Evolutionary conservation across 1,284 basidiomycete genomes (phyloP).

Genomic region (Tremellales sp.): DNA sequence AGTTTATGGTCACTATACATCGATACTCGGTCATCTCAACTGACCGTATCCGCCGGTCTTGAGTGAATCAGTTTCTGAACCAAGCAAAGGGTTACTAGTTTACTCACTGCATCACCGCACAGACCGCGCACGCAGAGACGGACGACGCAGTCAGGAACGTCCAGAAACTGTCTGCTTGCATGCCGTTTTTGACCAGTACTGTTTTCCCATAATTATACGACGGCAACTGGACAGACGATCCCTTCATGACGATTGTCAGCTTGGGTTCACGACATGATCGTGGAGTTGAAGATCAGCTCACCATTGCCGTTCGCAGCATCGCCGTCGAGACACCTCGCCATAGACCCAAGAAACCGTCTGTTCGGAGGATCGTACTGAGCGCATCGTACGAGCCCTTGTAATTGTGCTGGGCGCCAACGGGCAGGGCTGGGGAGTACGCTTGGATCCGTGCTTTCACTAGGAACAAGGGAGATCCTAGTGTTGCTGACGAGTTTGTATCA

Average conservation of each 20-base stretch:
- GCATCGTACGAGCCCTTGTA: slow-evolving; percentile 83
- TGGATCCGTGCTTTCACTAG: slow-evolving; percentile 97
- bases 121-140: slow-evolving; percentile 66
- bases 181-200: slow-evolving; percentile 63
- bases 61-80: slow-evolving; percentile 1
- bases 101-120: slow-evolving; percentile 78
- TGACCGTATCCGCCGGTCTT: slow-evolving; percentile 35
- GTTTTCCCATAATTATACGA: slow-evolving; percentile 91
- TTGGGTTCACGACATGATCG: not conserved
- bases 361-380: slow-evolving; percentile 68
- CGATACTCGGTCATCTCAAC: slow-evolving; percentile 3
- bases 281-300: slow-evolving; percentile 51
- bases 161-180: slow-evolving; percentile 70
- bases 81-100: not conserved
- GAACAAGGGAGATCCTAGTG: slow-evolving; percentile 87
- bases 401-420: slow-evolving; percentile 87
- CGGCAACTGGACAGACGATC: slow-evolving; percentile 75
- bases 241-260: slow-evolving; percentile 46
- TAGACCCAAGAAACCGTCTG: slow-evolving; percentile 75
- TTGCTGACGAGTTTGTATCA: slow-evolving; percentile 2
- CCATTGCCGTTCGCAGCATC: slow-evolving; percentile 89
- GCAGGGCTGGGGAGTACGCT: slow-evolving; percentile 89
- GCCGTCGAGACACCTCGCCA: slow-evolving; percentile 90
- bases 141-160: slow-evolving; percentile 85
- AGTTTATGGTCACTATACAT: not conserved